phyloP scores from a whole-genome alignment of 2,329 filamentous ascomycete genomes.

The Parastagonospora avenae region DNA sequence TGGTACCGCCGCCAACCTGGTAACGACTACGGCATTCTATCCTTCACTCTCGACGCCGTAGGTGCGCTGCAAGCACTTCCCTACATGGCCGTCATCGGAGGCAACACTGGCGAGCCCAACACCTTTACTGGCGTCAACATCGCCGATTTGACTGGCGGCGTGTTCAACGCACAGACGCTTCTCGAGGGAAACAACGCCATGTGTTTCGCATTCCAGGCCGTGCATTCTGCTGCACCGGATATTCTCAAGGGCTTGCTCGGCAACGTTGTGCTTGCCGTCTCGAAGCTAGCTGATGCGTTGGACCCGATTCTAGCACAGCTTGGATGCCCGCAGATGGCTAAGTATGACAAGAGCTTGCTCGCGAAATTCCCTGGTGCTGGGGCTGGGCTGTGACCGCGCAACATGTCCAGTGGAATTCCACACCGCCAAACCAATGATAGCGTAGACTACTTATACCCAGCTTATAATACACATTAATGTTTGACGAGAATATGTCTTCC shows the following conservation, averaged over 20 bases:
- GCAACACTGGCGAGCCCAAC: not conserved
- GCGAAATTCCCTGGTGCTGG: not conserved
- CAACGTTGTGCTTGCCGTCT: not conserved
- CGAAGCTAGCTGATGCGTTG: not conserved
- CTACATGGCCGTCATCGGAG: not conserved
- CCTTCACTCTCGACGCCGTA: not conserved
- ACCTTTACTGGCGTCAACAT: not conserved
- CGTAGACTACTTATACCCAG: too few species aligned
- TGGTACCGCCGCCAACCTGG: not conserved
- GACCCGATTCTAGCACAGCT: not conserved
- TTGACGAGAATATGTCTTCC: too few species aligned
- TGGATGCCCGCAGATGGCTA: not conserved
- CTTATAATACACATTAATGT: too few species aligned
- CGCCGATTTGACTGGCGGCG: not conserved
- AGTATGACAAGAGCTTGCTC: not conserved
- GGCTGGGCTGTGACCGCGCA: slow-evolving; percentile 2
- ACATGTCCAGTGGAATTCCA: too few species aligned
- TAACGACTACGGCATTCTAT: not conserved
- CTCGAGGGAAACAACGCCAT: not conserved
- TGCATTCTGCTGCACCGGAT: not conserved
- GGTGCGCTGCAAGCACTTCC: not conserved
- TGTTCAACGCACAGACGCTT: not conserved
- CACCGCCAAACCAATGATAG: too few species aligned
- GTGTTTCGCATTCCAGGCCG: not conserved
- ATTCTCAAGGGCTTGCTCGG: not conserved